phyloP scores from a whole-genome alignment of 2,329 filamentous ascomycete species.

The Bipolaris victoriae region DNA sequence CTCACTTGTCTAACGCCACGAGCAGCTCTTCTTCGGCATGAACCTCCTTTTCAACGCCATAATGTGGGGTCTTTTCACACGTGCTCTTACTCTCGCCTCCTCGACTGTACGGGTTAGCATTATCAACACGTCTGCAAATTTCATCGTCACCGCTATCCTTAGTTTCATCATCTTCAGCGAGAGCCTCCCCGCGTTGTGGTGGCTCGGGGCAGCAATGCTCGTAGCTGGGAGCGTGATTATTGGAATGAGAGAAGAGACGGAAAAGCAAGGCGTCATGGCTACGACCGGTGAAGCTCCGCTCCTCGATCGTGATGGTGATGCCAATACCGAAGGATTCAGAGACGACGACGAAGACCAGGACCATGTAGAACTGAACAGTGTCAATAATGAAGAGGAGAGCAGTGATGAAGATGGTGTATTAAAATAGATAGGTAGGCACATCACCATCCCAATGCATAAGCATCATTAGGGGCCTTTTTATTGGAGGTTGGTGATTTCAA shows the following conservation, averaged over 20 bases:
- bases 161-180: slow-evolving; percentile 75
- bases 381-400: slow-evolving; percentile 30
- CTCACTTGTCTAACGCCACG: slow-evolving; percentile 6
- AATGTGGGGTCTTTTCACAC: slow-evolving; percentile 86
- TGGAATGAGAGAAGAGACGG: slow-evolving; percentile 68
- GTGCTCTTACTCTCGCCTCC: slow-evolving; percentile 73
- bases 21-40: slow-evolving; percentile 73
- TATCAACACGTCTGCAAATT: slow-evolving; percentile 83
- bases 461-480: slow-evolving; percentile 4
- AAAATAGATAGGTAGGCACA: slow-evolving; percentile 26
- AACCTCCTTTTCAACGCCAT: slow-evolving; percentile 78
- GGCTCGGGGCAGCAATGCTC: slow-evolving; percentile 72
- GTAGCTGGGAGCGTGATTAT: slow-evolving; percentile 81
- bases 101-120: slow-evolving; percentile 82
- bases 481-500: slow-evolving; percentile 1
- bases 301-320: slow-evolving; percentile 23
- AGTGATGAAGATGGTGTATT: slow-evolving; percentile 43
- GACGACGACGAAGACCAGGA: slow-evolving; percentile 42
- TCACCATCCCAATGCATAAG: not conserved
- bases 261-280: slow-evolving; percentile 38
- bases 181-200: slow-evolving; percentile 74
- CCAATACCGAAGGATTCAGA: slow-evolving; percentile 36
- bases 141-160: slow-evolving; percentile 76
- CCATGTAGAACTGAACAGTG: slow-evolving; percentile 38
- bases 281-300: slow-evolving; percentile 31